Conservation (phyloP, 2,329 filamentous ascomycete genomes). For the Aschersonia sp. region DNA sequence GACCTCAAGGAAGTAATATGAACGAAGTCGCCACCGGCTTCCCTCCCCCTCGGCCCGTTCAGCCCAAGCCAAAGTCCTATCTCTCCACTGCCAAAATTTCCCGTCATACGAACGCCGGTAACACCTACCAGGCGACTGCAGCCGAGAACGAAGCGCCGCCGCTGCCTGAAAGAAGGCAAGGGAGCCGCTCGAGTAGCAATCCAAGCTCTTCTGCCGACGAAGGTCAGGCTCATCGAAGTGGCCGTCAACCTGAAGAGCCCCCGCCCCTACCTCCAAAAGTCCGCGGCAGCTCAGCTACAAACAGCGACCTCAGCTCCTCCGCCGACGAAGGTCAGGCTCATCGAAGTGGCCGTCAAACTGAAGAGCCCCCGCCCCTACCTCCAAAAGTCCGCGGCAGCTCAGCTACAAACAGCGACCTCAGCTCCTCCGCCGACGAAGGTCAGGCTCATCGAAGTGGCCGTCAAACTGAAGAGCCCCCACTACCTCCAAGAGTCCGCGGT, state of each 20-base stretch:
- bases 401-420: background rate
- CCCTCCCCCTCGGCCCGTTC: background rate
- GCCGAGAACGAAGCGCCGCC: background rate
- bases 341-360: background rate
- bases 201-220: background rate
- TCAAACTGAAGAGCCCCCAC: background rate
- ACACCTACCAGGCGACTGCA: background rate
- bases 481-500: background rate
- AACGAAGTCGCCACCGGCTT: background rate
- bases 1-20: background rate
- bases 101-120: background rate
- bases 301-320: background rate
- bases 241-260: background rate
- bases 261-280: too few species aligned
- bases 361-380: background rate
- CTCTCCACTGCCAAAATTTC: too few species aligned
- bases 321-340: background rate
- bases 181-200: background rate
- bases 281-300: background rate
- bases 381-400: background rate
- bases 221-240: background rate
- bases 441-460: background rate
- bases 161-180: background rate
- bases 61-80: background rate
- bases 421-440: background rate